Base-by-base conservation (phyloP, 192 early-diverging fungal species). In the Podila clonocystis region DNA sequence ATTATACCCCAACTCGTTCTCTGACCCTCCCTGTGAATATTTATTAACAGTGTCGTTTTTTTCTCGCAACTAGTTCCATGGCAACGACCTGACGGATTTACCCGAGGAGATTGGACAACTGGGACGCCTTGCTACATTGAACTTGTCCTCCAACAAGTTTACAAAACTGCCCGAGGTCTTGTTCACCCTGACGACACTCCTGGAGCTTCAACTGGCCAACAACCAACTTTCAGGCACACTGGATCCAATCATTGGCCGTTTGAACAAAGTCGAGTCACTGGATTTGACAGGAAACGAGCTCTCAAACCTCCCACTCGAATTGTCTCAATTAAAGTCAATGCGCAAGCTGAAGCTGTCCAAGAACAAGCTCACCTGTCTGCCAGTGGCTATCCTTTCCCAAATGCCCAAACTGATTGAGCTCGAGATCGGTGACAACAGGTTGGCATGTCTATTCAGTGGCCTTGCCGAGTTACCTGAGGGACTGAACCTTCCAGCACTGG, bases 391-490 rank as follows among this genome's bases (percentile, higher is more conserved):
- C 31, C 45, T 87, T 31, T 68, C 29, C 17, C 63, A 73, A 20
- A 85, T 87, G 82, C 80, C 77, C 8, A 83, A 76, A 61, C 62
- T 87, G n/a, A 73, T 55, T 19, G 86, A 86, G 50, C 77, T 87
- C 29, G 86, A 85, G 61, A 62, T 70, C 48, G 58, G 45, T 5
- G 77, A 86, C 34, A 85, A 87, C 70, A 62, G 64, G 33, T 61
- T 86, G 15, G 50, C 29, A 3, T 71, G 45, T 59, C 67, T 84
- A 30, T 86, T 86, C 38, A 36, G 34, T 26, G 85, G 79, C 9
- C 38, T 85, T 12, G 48, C 41, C 31, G 63, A 65, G 4, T 31
- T 70, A 22, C 2, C 59, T 20, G 57, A 64, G 15, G 69, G 2
- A 0, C 29, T 75, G 22, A 28, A 33, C 5, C 29, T 72, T 12